These are phyloP conservation scores for Hondaea fermentalgiana DNA, from an alignment of 108 stramenopile genomes.

Conservation along the genomic window DNA sequence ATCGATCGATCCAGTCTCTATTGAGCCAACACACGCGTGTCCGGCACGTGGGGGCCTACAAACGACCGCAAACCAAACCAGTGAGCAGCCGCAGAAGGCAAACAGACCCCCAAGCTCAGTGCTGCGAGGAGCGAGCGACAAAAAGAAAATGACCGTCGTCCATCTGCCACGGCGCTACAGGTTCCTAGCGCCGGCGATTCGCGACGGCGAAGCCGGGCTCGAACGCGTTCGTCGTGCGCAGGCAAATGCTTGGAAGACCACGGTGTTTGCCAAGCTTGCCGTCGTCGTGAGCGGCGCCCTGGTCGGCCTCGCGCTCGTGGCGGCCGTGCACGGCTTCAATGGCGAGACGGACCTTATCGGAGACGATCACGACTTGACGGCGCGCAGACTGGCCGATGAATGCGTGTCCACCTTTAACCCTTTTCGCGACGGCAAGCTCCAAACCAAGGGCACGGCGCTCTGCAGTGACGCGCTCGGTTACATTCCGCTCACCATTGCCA, in stretches of 20 bases:
- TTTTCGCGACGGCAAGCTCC: neutral
- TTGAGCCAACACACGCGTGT: too few relatives aligned
- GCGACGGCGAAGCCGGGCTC: neutral
- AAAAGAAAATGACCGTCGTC: neutral
- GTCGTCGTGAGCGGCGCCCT: neutral
- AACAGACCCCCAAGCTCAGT: too few relatives aligned
- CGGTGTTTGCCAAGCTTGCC: neutral
- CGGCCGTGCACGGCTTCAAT: neutral
- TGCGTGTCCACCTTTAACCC: neutral
- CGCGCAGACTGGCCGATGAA: neutral
- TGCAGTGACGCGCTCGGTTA: neutral
- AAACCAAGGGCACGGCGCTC: neutral
- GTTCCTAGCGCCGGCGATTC: neutral
- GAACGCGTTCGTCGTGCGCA: neutral
- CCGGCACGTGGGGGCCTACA: too few relatives aligned
- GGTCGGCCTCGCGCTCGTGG: neutral
- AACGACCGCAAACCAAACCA: too few relatives aligned
- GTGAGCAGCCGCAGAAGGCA: too few relatives aligned
- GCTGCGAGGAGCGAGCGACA: too few relatives aligned
- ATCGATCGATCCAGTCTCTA: too few relatives aligned
- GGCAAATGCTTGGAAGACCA: neutral
- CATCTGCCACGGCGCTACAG: neutral
- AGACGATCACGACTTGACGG: too few relatives aligned
- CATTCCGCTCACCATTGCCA: conserved; percentile 36
- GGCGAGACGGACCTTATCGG: too few relatives aligned